phyloP scores from a whole-genome alignment of 768 basidiomycete genomes.

The Leccinum barrowsii region DNA sequence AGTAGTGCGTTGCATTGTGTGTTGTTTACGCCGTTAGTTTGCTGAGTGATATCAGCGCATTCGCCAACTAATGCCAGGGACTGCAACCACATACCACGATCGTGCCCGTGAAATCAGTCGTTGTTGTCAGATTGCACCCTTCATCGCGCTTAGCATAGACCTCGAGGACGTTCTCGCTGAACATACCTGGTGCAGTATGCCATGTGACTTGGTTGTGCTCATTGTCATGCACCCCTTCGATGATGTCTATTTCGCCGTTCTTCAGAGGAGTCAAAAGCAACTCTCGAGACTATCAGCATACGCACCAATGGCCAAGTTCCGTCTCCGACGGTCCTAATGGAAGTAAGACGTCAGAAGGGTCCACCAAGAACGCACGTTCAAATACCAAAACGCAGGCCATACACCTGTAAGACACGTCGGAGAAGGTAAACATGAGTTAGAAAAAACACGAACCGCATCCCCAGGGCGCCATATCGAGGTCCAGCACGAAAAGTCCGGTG shows the following conservation, averaged over 20 bases:
- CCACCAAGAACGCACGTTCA: not conserved
- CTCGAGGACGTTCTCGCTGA: not conserved
- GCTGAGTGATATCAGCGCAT: constrained; percentile 27
- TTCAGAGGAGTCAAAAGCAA: constrained; percentile 27
- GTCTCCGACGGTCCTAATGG: constrained; percentile 37
- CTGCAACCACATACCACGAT: constrained; percentile 47
- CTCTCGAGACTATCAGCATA: constrained; percentile 6
- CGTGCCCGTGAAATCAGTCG: constrained; percentile 57
- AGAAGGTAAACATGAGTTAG: not conserved
- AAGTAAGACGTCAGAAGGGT: constrained; percentile 1
- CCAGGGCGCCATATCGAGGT: constrained; percentile 81
- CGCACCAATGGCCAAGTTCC: constrained; percentile 64
- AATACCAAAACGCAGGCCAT: constrained; percentile 82
- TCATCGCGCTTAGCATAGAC: constrained; percentile 3
- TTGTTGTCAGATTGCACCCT: constrained; percentile 59
- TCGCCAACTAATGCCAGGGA: not conserved
- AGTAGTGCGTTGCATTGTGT: constrained; percentile 50
- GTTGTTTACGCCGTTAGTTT: constrained; percentile 48
- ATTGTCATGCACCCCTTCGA: constrained; percentile 83
- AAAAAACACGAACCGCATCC: constrained; percentile 61
- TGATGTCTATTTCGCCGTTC: constrained; percentile 80
- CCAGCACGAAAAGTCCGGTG: constrained; percentile 80
- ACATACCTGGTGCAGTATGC: constrained; percentile 63
- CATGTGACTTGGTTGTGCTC: constrained; percentile 82
- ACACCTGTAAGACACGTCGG: constrained; percentile 42